phyloP scores from a whole-genome alignment of 139 green algal genomes.

The Limnomonas spitsbergensis region DNA sequence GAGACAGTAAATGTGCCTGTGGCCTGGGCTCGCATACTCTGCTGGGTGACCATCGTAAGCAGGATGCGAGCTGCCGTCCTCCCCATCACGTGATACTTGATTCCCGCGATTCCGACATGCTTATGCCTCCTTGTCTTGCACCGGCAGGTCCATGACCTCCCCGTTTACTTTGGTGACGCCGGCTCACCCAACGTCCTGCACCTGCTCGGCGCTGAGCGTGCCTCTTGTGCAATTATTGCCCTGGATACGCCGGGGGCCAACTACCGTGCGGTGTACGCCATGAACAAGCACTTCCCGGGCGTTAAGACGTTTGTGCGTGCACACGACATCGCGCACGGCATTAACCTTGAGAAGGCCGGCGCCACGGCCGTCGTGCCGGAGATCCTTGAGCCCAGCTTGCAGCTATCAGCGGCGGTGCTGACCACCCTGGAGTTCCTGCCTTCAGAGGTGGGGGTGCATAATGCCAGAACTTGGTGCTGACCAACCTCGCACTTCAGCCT shows the following conservation, averaged over 20 bases:
- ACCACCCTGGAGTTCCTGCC: neutral
- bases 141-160: constrained; percentile 74
- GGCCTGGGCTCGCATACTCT: too few species aligned
- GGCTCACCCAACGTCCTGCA: constrained; percentile 61
- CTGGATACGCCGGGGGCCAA: constrained; percentile 88
- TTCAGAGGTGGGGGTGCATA: neutral
- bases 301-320: constrained; percentile 92
- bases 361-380: constrained; percentile 67
- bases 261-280: constrained; percentile 90
- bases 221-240: constrained; percentile 73
- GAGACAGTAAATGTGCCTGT: too few species aligned
- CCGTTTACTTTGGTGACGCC: constrained; percentile 98
- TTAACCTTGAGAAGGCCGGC: constrained; percentile 89
- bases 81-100: too few species aligned
- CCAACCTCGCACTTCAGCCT: too few species aligned
- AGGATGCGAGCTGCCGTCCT: too few species aligned
- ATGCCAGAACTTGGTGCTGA: neutral
- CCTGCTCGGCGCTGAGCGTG: constrained; percentile 31
- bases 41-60: too few species aligned
- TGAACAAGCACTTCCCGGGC: constrained; percentile 86
- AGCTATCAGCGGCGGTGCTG: constrained; percentile 36
- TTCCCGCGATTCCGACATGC: too few species aligned
- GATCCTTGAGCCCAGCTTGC: constrained; percentile 92
- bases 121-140: too few species aligned
- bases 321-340: constrained; percentile 88